Evolutionary conservation across 371 early-diverging fungal species (phyloP), one percentile per base, ranked within the genome.

Genomic region (Rhizomucor pusillus): DNA sequence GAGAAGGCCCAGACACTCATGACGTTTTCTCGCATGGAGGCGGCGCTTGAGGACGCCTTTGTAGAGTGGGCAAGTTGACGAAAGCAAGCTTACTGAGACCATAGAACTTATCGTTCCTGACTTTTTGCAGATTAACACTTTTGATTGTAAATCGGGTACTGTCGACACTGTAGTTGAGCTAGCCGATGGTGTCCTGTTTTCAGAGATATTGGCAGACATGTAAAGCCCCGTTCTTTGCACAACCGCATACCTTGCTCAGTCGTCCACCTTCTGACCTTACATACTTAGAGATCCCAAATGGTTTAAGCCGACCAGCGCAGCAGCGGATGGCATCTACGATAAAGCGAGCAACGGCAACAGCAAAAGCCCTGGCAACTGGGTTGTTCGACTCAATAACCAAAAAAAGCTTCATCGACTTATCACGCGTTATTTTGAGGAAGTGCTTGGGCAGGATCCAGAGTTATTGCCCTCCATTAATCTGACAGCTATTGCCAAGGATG

Each of bases 361-460:
- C 37, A 45, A 44, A 19, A 34, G 25, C 29, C 3, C 24, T 33
- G 85, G 85, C 65, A 92, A 90, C 72, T 97, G 96, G 98, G 92
- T 95, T 5, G 70, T 88, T 45, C 89, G 88, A 54, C 87, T 92
- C 72, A 95, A 94, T 69, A 90, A 88, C 56, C 85, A 94, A 44
- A 93, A 95, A 67, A 89, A 87, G 63, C 77, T 95, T n/a, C 82
- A 93, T 73, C 89, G 87, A 59, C 79, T 92, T 11, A 71, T 95
- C 18, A 85, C 84, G 7, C 80, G 87, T 16, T 95, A 93, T 71
- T 91, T 90, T 59, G 94, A 94, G 50, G 94, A 95, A 45, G 86
- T 91, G 18, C 79, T 94, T 14, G 81, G 84, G 51, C 79, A 84
- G 64, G 73, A 85, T 44, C 62, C 80, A 62, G 75, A 75, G 67